These are phyloP conservation scores for Eimeria acervulina DNA, from an alignment of 169 alveolate genomes.

Conservation along the genomic window DNA sequence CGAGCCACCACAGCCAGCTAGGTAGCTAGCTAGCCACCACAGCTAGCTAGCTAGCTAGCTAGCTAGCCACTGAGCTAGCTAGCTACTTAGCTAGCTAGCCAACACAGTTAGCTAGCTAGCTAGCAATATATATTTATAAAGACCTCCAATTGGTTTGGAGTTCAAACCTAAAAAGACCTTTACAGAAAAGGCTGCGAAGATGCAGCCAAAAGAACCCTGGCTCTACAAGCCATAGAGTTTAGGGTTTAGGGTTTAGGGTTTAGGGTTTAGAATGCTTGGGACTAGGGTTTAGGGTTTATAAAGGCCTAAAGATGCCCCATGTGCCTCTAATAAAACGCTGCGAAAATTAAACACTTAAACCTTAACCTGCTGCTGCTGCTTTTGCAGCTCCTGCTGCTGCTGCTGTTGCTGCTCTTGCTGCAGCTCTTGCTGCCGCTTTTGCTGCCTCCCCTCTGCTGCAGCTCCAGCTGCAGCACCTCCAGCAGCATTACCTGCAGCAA, in stretches of 20 bases:
- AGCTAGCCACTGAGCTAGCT: too few relatives aligned
- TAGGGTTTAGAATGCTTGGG: neutral
- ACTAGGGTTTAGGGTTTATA: neutral
- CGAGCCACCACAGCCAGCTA: neutral
- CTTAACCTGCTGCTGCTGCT: slow-evolving; percentile 17
- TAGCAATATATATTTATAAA: neutral
- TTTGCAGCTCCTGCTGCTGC: neutral
- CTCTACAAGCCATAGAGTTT: neutral
- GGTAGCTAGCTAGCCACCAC: neutral
- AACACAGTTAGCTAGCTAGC: too few relatives aligned
- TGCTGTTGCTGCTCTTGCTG: neutral
- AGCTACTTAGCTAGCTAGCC: too few relatives aligned
- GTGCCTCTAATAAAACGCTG: neutral
- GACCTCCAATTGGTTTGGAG: neutral
- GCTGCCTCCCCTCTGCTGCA: neutral
- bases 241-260: slow-evolving; percentile 58
- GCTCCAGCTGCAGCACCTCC: neutral
- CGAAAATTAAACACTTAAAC: neutral
- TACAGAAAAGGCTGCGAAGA: neutral
- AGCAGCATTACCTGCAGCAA: neutral
- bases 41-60: too few relatives aligned
- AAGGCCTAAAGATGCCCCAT: neutral
- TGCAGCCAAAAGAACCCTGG: neutral
- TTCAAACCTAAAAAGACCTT: neutral
- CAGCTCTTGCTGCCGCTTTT: neutral